Conservation (phyloP, 257 asterid genomes). For the Linderniella brevidens region DNA sequence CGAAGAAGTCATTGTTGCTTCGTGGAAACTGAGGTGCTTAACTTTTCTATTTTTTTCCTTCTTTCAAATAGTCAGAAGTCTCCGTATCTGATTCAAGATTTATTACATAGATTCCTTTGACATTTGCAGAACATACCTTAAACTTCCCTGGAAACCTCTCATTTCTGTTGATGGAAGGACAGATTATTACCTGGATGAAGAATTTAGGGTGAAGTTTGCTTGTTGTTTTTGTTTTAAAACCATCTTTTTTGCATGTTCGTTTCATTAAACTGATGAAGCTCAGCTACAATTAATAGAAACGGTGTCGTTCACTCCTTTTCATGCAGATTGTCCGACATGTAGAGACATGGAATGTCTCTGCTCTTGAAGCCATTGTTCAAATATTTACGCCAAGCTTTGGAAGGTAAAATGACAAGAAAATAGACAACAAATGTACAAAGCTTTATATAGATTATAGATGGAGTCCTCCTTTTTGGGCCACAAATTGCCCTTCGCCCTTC, state of each 20-base stretch:
- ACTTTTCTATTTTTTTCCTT: background rate
- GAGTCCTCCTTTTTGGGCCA: too few relatives aligned
- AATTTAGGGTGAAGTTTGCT: conserved; percentile 33
- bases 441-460: too few relatives aligned
- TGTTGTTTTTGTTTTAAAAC: background rate
- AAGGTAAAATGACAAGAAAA: conserved; percentile 6
- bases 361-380: conserved; percentile 64
- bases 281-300: background rate
- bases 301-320: conserved; percentile 2
- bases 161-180: conserved; percentile 54
- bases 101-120: too few relatives aligned
- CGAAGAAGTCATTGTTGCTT: conserved; percentile 29
- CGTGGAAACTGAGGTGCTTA: conserved; percentile 63
- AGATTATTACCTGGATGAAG: conserved; percentile 34
- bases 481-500: too few relatives aligned
- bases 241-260: conserved; percentile 4
- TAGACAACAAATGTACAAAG: too few relatives aligned
- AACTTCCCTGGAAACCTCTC: conserved; percentile 72
- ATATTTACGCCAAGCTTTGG: conserved; percentile 41
- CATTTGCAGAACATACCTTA: conserved; percentile 50
- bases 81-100: too few relatives aligned
- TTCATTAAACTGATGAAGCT: background rate
- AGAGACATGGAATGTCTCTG: conserved; percentile 67
- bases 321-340: conserved; percentile 52
- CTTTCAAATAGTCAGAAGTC: too few relatives aligned